Base-by-base conservation (phyloP, 2,329 filamentous ascomycete species). In the Nemania sp. region DNA sequence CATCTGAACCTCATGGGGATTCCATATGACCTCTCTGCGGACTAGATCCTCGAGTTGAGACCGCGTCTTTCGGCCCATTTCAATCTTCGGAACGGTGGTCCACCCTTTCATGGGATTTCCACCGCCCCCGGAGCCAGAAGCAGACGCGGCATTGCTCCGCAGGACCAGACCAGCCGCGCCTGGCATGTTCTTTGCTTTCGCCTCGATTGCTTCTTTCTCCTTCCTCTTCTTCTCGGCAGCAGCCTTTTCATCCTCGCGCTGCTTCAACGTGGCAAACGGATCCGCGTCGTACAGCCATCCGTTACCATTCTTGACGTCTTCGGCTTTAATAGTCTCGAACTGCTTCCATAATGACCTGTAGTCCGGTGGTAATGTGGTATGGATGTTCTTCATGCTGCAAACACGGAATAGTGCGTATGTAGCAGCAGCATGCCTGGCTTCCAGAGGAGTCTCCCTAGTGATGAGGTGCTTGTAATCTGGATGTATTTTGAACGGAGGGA, bases 201-300 rank as follows among this genome's bases (percentile, higher is more conserved):
- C 84, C 74, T 83, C 77, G 66, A 83, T 75, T 68, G 82, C 86
- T 64, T 86, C 84, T 24, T 81, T 78, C 64, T 94, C 89, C 59
- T 82, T 84, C 52, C 86, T 81, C 73, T 90, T 91, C 79, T 94
- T 96, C 66, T 91, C 89, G 40, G 86, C 83, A 2, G 84, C 78
- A 2, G 82, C 84, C 59, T 88, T 89, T 7, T 89, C 86, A 64
- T 91, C 88, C 63, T 96, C 89, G 47, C 89, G 80, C 71, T 95
- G 90, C 61, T 86, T 82, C 59, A 89, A 80, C 1, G 90, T 86
- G 55, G 86, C 82, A 74, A 99, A 99, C 0, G 94, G 94, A 66
- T 99, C 94, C 9, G 91, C 91, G 64, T 96, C 92, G 70, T 97
- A 99, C 82, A 96, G 86, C 89, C 92, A 97, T 0, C 77, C 88